phyloP scores from a whole-genome alignment of 169 alveolate species.

The Hepatocystis sp. region DNA sequence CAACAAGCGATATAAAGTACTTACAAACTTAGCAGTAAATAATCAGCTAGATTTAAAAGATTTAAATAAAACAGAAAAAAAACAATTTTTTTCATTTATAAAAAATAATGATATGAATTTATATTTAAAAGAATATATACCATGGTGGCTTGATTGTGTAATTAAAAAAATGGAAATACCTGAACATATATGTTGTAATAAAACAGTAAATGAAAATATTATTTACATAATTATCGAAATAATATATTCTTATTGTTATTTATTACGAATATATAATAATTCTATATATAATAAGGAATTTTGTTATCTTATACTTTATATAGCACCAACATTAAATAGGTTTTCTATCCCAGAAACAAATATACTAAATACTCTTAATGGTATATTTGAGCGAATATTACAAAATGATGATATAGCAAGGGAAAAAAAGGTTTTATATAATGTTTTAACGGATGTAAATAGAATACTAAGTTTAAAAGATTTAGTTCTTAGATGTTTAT shows the following conservation, averaged over 20 bases:
- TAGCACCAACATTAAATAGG: slow-evolving; percentile 25
- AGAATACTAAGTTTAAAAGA: slow-evolving; percentile 40
- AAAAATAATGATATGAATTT: slow-evolving; percentile 60
- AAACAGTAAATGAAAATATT: slow-evolving; percentile 19
- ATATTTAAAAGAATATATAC: slow-evolving; percentile 22
- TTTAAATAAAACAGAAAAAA: slow-evolving; percentile 57
- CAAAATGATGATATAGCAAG: slow-evolving; percentile 68
- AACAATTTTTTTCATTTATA: slow-evolving; percentile 67
- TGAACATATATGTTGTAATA: slow-evolving; percentile 58
- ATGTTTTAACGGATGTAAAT: slow-evolving; percentile 53
- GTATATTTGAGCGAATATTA: slow-evolving; percentile 38
- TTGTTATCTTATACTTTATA: slow-evolving; percentile 27
- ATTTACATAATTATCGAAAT: slow-evolving; percentile 49
- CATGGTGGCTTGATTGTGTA: slow-evolving; percentile 71
- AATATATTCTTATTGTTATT: slow-evolving; percentile 50
- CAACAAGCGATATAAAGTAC: slow-evolving; percentile 57
- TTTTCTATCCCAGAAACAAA: slow-evolving; percentile 41
- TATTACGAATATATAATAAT: slow-evolving; percentile 47
- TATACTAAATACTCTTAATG: slow-evolving; percentile 20
- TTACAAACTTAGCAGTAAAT: slow-evolving; percentile 48
- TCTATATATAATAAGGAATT: slow-evolving; percentile 19
- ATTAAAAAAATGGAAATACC: slow-evolving; percentile 54
- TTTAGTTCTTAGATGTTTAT: slow-evolving; percentile 34
- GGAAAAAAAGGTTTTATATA: slow-evolving; percentile 41
- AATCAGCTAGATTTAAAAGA: slow-evolving; percentile 27